Evolutionary conservation across 345 rosid species (phyloP).

Genomic region (Arabidopsis arenosa): DNA sequence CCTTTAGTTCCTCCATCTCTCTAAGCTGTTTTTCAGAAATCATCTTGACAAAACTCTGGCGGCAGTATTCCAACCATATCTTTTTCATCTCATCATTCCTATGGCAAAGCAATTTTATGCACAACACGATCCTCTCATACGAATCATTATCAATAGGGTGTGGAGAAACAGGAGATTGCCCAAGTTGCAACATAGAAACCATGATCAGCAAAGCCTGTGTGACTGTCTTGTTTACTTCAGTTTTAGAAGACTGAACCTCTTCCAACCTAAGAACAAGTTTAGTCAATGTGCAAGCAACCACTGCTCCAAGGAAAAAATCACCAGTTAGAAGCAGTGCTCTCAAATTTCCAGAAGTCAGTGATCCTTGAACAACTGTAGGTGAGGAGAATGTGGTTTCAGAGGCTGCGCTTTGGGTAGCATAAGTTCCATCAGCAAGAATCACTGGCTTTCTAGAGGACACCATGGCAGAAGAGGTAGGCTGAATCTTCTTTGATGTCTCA

Average conservation of each 20-base stretch:
- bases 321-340: conserved; percentile 92
- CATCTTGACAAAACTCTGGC: conserved; percentile 94
- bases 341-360: conserved; percentile 70
- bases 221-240: conserved; percentile 75
- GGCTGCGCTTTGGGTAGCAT: conserved; percentile 94
- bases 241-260: conserved; percentile 84
- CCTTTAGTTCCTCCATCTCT: conserved; percentile 88
- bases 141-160: conserved; percentile 97
- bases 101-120: conserved; percentile 81
- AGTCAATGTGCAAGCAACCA: conserved; percentile 88
- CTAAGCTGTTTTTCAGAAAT: conserved; percentile 88
- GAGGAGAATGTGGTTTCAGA: conserved; percentile 84
- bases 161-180: conserved; percentile 83
- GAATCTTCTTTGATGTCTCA: conserved; percentile 65
- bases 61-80: conserved; percentile 91
- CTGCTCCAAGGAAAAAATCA: conserved; percentile 98
- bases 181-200: conserved; percentile 93
- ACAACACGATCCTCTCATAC: conserved; percentile 78
- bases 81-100: conserved; percentile 80
- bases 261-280: conserved; percentile 93
- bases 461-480: conserved; percentile 58
- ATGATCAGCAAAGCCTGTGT: conserved; percentile 78
- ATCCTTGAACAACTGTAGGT: conserved; percentile 80
- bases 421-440: conserved; percentile 90
- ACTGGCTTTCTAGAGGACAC: conserved; percentile 85